Conservation (phyloP, 306 rosid species). For the Spatholobus suberectus region DNA sequence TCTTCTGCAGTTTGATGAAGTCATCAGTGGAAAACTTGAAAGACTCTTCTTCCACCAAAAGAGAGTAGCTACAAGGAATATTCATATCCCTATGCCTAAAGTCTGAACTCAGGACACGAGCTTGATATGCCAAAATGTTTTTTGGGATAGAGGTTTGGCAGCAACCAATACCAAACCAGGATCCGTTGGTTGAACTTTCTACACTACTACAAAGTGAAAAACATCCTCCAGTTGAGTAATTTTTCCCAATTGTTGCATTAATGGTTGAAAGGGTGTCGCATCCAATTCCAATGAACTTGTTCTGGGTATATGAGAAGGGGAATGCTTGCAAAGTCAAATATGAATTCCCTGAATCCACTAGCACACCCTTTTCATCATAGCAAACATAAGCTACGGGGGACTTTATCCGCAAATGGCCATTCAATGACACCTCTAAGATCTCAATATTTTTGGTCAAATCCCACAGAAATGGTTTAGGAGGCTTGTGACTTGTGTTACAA, state of each 20-base stretch:
- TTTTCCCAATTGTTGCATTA: conserved; percentile 25
- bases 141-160: conserved; percentile 34
- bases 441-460: conserved; percentile 15
- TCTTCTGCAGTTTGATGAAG: neutral
- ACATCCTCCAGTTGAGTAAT: conserved; percentile 20
- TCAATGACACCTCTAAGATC: neutral
- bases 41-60: conserved; percentile 30
- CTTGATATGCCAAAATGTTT: conserved; percentile 12
- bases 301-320: neutral
- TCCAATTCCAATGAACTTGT: conserved; percentile 35
- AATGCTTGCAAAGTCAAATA: conserved; percentile 25
- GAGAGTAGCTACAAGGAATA: conserved; percentile 33
- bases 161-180: conserved; percentile 15
- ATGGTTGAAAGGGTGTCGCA: conserved; percentile 27
- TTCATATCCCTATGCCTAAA: neutral
- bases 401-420: conserved; percentile 5
- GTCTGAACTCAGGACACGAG: neutral
- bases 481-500: conserved; percentile 23
- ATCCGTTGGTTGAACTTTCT: conserved; percentile 13
- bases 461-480: conserved; percentile 36
- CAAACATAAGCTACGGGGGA: neutral
- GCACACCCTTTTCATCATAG: conserved; percentile 14
- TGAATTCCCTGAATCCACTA: neutral
- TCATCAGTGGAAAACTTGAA: neutral
- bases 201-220: conserved; percentile 18